Percentiles rank a stretch among this genome's conserved stretches.
Conservation (phyloP, 805 yeast genomes). For the Ogataea glucozyma region DNA sequence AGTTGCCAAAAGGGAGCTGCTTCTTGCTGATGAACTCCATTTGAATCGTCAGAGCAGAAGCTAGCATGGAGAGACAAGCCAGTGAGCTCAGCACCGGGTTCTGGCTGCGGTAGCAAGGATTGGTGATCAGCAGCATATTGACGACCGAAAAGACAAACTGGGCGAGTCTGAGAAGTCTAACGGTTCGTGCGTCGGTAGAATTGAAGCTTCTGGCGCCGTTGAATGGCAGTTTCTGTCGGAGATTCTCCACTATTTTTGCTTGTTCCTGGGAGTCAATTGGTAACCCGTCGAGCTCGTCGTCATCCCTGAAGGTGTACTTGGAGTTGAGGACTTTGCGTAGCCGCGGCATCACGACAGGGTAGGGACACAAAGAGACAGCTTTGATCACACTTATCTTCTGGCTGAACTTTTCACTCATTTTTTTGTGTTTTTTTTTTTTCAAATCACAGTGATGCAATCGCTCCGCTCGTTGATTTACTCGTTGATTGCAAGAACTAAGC, state of each 20-base stretch:
- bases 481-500: no score
- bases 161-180: slow-evolving; percentile 16
- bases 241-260: slow-evolving; percentile 17
- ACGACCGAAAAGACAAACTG: slow-evolving; percentile 23
- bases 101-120: slow-evolving; percentile 31
- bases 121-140: slow-evolving; percentile 29
- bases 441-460: no score
- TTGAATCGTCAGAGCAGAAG: slow-evolving; percentile 23
- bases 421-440: background rate
- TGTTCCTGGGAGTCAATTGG: slow-evolving; percentile 31
- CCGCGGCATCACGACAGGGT: slow-evolving; percentile 34
- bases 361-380: no score
- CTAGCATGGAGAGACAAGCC: slow-evolving; percentile 26
- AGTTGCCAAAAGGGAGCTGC: slow-evolving; percentile 9
- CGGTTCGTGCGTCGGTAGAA: slow-evolving; percentile 11
- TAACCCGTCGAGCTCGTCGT: slow-evolving; percentile 13
- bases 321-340: slow-evolving; percentile 28
- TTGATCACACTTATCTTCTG: no score
- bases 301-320: slow-evolving; percentile 25
- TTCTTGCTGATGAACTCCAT: slow-evolving; percentile 16
- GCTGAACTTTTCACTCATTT: background rate
- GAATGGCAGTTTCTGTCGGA: slow-evolving; percentile 25
- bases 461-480: no score
- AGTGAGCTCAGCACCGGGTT: slow-evolving; percentile 29
- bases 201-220: slow-evolving; percentile 13